Conservation (phyloP, 768 basidiomycete species). For the Paxillus rubicundulus region DNA sequence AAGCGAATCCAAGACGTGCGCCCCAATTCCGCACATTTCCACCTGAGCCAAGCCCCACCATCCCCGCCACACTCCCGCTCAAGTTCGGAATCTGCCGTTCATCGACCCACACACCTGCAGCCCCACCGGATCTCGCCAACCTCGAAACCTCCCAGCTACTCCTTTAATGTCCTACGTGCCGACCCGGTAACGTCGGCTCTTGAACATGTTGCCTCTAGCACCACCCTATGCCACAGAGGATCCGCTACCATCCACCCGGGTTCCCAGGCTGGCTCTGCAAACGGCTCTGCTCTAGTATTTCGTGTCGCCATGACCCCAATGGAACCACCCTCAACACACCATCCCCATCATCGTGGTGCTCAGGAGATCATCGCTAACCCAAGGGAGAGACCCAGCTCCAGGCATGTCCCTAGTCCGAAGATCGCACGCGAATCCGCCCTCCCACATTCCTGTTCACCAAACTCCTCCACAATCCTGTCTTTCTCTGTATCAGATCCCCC, state of each 20-base stretch:
- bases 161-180: conserved; percentile 46
- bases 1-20: not conserved
- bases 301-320: conserved; percentile 33
- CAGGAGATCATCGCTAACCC: conserved; percentile 28
- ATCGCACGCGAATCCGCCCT: conserved; percentile 32
- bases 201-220: conserved; percentile 44
- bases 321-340: conserved; percentile 18
- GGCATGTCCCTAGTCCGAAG: conserved; percentile 25
- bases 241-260: conserved; percentile 9
- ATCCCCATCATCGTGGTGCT: conserved; percentile 12
- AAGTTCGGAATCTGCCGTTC: conserved; percentile 27
- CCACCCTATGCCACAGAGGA: conserved; percentile 35
- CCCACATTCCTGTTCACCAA: conserved; percentile 26
- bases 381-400: conserved; percentile 23
- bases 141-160: conserved; percentile 25
- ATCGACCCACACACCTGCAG: not conserved
- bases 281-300: conserved; percentile 37
- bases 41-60: conserved; percentile 11
- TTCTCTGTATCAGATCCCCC: conserved; percentile 34
- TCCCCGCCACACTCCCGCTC: conserved; percentile 29
- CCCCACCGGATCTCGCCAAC: conserved; percentile 15
- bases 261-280: conserved; percentile 25
- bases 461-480: conserved; percentile 33
- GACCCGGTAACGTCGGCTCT: conserved; percentile 41
- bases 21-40: conserved; percentile 1